These are phyloP conservation scores for Penicillium coffeae DNA, from an alignment of 495 filamentous ascomycete genomes.

Conservation along the genomic window DNA sequence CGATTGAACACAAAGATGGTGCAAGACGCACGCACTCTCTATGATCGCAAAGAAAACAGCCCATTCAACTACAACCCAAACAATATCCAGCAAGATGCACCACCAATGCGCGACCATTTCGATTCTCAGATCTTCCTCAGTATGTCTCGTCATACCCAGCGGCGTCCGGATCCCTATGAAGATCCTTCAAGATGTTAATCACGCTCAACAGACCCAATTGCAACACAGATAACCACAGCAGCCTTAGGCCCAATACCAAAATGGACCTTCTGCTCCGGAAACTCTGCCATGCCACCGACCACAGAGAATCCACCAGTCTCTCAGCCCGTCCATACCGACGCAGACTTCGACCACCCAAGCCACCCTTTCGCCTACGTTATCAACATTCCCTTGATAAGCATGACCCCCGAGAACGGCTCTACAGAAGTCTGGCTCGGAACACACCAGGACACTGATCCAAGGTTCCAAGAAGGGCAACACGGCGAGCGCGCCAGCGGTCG, in stretches of 20 bases:
- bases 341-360: slow-evolving; percentile 51
- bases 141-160: slow-evolving; percentile 12
- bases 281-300: slow-evolving; percentile 47
- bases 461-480: slow-evolving; percentile 43
- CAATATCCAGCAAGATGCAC: slow-evolving; percentile 52
- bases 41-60: slow-evolving; percentile 38
- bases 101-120: slow-evolving; percentile 37
- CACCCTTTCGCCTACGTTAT: slow-evolving; percentile 53
- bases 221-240: slow-evolving; percentile 47
- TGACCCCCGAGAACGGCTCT: slow-evolving; percentile 52
- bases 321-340: slow-evolving; percentile 54
- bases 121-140: slow-evolving; percentile 43
- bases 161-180: background rate
- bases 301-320: slow-evolving; percentile 30
- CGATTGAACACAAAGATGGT: slow-evolving; percentile 50
- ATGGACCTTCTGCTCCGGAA: slow-evolving; percentile 52
- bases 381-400: slow-evolving; percentile 51
- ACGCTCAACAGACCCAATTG: slow-evolving; percentile 52
- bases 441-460: slow-evolving; percentile 33
- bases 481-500: slow-evolving; percentile 49
- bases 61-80: slow-evolving; percentile 53
- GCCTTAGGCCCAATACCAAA: slow-evolving; percentile 46
- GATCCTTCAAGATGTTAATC: no score
- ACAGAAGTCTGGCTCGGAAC: slow-evolving; percentile 62
- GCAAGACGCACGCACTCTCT: slow-evolving; percentile 41